Evolutionary conservation across 768 basidiomycete genomes (phyloP).

Genomic region (Leccinum boreale): DNA sequence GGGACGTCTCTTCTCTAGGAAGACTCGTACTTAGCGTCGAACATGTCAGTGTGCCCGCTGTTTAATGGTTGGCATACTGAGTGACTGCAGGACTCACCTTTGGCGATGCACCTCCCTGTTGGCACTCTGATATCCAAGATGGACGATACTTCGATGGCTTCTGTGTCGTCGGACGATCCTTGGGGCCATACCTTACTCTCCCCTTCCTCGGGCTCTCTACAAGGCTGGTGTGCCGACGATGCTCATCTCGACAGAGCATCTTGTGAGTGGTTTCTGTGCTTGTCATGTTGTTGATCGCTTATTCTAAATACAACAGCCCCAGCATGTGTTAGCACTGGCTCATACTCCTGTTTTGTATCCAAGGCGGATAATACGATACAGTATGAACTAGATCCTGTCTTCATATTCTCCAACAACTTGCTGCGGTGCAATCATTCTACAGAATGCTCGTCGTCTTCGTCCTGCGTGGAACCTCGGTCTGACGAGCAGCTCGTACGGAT

Average conservation of each 20-base stretch:
- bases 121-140: slow-evolving; percentile 62
- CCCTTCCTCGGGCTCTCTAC: slow-evolving; percentile 5
- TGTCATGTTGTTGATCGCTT: background rate
- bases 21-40: slow-evolving; percentile 54
- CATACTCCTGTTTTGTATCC: slow-evolving; percentile 45
- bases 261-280: slow-evolving; percentile 8
- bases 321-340: slow-evolving; percentile 2
- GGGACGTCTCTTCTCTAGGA: slow-evolving; percentile 49
- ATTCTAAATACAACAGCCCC: slow-evolving; percentile 3
- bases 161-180: slow-evolving; percentile 23
- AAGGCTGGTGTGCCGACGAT: slow-evolving; percentile 64
- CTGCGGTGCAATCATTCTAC: slow-evolving; percentile 40
- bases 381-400: slow-evolving; percentile 58
- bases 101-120: slow-evolving; percentile 50
- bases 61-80: slow-evolving; percentile 4
- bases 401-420: slow-evolving; percentile 37
- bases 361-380: slow-evolving; percentile 24
- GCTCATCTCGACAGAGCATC: slow-evolving; percentile 26
- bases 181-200: slow-evolving; percentile 49
- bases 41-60: slow-evolving; percentile 38
- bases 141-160: slow-evolving; percentile 55
- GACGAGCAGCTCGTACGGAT: slow-evolving; percentile 57
- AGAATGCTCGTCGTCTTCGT: slow-evolving; percentile 36
- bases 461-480: slow-evolving; percentile 53
- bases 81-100: slow-evolving; percentile 51